Evolutionary conservation across 306 rosid genomes (phyloP).

Genomic region (Alnus rubra): DNA sequence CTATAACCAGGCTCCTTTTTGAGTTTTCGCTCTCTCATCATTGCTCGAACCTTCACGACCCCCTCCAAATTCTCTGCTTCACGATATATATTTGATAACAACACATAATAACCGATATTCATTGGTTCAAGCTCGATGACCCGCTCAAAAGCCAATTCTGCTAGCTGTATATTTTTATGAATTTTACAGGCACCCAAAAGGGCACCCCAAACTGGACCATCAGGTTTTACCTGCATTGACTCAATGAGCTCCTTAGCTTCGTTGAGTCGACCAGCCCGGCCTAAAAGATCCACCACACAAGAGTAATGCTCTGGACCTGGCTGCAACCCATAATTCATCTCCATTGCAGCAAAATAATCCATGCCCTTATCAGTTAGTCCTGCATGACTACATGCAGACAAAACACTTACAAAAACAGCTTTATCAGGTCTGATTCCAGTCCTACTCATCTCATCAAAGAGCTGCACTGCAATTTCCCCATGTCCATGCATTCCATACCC

Average conservation of each 20-base stretch:
- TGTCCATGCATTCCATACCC: constrained; percentile 93
- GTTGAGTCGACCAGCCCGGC: constrained; percentile 72
- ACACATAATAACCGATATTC: constrained; percentile 80
- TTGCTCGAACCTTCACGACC: constrained; percentile 55
- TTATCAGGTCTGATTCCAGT: constrained; percentile 69
- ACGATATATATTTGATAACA: constrained; percentile 71
- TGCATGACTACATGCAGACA: constrained; percentile 89
- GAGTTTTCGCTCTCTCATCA: constrained; percentile 76
- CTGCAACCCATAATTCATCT: constrained; percentile 47
- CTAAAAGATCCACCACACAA: constrained; percentile 88
- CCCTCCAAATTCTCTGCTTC: constrained; percentile 67
- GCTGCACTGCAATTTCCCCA: constrained; percentile 64
- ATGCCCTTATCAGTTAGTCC: constrained; percentile 75
- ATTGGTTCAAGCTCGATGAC: constrained; percentile 68
- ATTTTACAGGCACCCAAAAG: constrained; percentile 91
- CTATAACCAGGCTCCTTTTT: constrained; percentile 83
- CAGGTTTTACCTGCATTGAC: constrained; percentile 68
- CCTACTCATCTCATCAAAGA: constrained; percentile 66
- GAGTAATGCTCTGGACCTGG: constrained; percentile 81
- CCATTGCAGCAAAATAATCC: constrained; percentile 62
- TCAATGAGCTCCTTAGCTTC: constrained; percentile 65
- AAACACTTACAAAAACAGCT: constrained; percentile 64
- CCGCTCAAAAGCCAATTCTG: constrained; percentile 69
- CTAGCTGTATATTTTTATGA: constrained; percentile 65
- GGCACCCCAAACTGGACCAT: constrained; percentile 94